These are phyloP conservation scores for Dendrostoma leiphaemia DNA, from an alignment of 2,329 filamentous ascomycete species.

Conservation along the genomic window DNA sequence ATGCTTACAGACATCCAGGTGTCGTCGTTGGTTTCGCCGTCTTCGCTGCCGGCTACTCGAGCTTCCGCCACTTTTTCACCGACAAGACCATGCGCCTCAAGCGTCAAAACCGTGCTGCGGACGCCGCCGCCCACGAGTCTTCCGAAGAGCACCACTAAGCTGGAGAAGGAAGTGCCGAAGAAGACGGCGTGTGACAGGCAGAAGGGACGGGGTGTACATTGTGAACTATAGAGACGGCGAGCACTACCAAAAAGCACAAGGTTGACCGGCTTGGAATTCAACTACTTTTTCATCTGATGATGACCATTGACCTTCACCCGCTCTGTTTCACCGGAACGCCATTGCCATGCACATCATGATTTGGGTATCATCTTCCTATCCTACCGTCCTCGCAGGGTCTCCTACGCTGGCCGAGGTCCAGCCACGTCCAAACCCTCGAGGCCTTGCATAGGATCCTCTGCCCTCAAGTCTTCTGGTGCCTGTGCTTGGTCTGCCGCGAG, in stretches of 20 bases:
- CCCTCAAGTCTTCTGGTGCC: slow-evolving; percentile 46
- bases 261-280: slow-evolving; percentile 9
- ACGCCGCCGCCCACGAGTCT: slow-evolving; percentile 31
- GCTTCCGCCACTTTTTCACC: slow-evolving; percentile 74
- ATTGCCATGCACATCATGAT: slow-evolving; percentile 39
- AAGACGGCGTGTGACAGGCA: slow-evolving; percentile 3
- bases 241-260: slow-evolving; percentile 9
- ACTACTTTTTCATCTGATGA: slow-evolving; percentile 14
- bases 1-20: slow-evolving; percentile 51
- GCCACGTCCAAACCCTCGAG: slow-evolving; percentile 91
- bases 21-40: slow-evolving; percentile 86
- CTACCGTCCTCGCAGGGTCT: slow-evolving; percentile 34
- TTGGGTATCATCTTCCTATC: slow-evolving; percentile 17
- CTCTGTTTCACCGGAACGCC: slow-evolving; percentile 37
- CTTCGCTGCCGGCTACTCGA: slow-evolving; percentile 77
- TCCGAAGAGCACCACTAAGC: slow-evolving; percentile 33
- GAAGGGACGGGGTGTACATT: slow-evolving; percentile 18
- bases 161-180: slow-evolving; percentile 12
- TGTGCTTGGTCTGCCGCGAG: slow-evolving; percentile 54
- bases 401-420: slow-evolving; percentile 72
- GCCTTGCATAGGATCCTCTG: slow-evolving; percentile 91
- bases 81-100: slow-evolving; percentile 91
- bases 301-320: slow-evolving; percentile 17
- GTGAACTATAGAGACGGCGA: slow-evolving; percentile 12
- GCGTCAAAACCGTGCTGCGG: slow-evolving; percentile 60